Base-by-base conservation (phyloP, 2,329 filamentous ascomycete genomes). In the Apiospora malaysiana region DNA sequence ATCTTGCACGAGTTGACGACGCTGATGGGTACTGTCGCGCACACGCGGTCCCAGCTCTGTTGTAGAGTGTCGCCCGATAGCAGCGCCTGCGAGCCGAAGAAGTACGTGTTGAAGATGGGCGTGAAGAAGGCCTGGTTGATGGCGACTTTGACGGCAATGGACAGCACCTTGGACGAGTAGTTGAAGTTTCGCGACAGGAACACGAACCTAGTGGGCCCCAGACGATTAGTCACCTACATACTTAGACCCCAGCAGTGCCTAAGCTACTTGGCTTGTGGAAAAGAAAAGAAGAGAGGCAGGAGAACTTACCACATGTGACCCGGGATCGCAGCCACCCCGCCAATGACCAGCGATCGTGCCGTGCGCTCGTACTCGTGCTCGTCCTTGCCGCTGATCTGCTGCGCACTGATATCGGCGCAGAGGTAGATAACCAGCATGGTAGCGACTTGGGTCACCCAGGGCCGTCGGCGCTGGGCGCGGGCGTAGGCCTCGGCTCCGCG, bases 101-200 rank as follows among this genome's bases (percentile, higher is more conserved):
- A 97, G 81, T 93, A 94, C 32, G 89, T 87, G 81, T 93, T 95
- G 84, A 97, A 97, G 12, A 93, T 77, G 1, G 95, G 94, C 1
- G 95, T 94, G 83, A 97, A 97, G 76, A 90, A 83, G 16, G 88
- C 80, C 82, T 98, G 95, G 82, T 94, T 96, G 47, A 98, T 87
- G 51, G 87, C 79, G 71, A 97, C 93, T 82, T 97, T 97, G 70
- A 90, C 90, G 42, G 86, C 85, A 43, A 98, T 86, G 2, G 92
- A 94, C 67, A 93, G 81, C 47, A 88, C 76, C 75, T 91, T 91
- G 42, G 93, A 95, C 9, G 89, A 76, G 82, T 93, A 97, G 83
- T 97, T 97, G 87, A 97, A 97, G 81, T 91, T 88, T 71, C 89
- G 86, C 56, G 92, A 91, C 18, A 98, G 88, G 82, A 92, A 97